Percentiles rank a stretch among this genome's conserved stretches.
Evolutionary conservation across 352 stramenopile species (phyloP).

Genomic region (Hyaloperonospora arabidopsidis): DNA sequence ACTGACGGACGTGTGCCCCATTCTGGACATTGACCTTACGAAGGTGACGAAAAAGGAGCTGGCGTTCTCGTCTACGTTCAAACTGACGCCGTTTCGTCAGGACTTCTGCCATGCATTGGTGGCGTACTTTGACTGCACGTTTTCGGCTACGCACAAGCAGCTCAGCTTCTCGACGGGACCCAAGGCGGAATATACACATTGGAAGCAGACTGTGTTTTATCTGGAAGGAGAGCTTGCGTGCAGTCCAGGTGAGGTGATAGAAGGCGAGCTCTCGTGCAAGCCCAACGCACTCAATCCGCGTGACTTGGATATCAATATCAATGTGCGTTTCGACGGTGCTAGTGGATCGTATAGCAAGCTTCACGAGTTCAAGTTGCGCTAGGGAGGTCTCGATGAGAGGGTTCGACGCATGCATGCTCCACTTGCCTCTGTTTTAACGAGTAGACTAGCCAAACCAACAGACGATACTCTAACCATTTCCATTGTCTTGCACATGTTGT

Average conservation of each 20-base stretch:
- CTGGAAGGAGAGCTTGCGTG: constrained; percentile 83
- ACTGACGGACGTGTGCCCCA: constrained; percentile 86
- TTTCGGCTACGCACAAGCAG: constrained; percentile 92
- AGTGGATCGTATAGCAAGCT: constrained; percentile 57
- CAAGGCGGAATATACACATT: constrained; percentile 95
- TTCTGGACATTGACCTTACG: constrained; percentile 89
- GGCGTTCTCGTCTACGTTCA: constrained; percentile 88
- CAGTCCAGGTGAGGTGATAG: constrained; percentile 81
- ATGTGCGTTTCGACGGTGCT: constrained; percentile 66
- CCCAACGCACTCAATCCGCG: constrained; percentile 90
- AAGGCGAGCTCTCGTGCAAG: constrained; percentile 82
- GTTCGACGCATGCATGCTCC: constrained; percentile 1
- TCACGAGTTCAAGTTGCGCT: constrained; percentile 80
- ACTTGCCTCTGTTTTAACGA: constrained; percentile 1
- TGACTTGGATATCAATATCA: constrained; percentile 90
- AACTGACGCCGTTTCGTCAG: constrained; percentile 86
- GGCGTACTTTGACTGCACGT: constrained; percentile 97
- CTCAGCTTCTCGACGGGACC: constrained; percentile 94
- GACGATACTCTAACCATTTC: constrained; percentile 31
- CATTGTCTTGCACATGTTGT: constrained; percentile 4
- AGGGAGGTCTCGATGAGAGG: constrained; percentile 13
- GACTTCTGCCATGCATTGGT: constrained; percentile 96
- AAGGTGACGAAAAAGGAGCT: constrained; percentile 93
- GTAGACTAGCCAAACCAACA: constrained; percentile 29
- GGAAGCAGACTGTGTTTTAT: constrained; percentile 99